These are phyloP conservation scores for Tardiomyces digboiensis DNA, from an alignment of 1,139 yeast species.

Conservation along the genomic window DNA sequence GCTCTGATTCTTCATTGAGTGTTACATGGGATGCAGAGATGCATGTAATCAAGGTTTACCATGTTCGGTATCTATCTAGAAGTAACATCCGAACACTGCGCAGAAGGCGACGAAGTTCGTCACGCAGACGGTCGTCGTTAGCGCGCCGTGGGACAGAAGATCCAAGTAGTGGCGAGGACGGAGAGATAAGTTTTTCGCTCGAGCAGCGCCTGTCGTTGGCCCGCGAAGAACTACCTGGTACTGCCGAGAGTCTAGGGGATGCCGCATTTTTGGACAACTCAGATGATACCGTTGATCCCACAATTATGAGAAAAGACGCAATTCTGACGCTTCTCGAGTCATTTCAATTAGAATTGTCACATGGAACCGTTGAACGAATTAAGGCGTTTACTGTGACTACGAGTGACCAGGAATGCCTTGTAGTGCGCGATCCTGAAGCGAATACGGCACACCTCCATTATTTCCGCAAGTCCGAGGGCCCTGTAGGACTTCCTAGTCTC, in stretches of 20 bases:
- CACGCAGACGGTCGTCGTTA: constrained; percentile 12
- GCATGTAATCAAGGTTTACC: constrained; percentile 15
- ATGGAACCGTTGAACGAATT: not conserved
- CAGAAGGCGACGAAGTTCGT: constrained; percentile 10
- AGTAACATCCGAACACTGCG: constrained; percentile 1
- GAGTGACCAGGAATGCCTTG: not conserved
- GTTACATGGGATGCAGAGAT: constrained; percentile 16
- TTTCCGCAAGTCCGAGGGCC: not conserved
- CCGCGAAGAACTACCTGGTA: constrained; percentile 10
- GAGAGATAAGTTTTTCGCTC: constrained; percentile 10
- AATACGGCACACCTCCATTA: not conserved
- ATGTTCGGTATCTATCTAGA: constrained; percentile 12
- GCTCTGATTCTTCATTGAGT: constrained; percentile 14
- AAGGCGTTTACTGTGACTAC: not conserved
- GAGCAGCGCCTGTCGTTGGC: constrained; percentile 15
- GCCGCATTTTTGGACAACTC: constrained; percentile 7
- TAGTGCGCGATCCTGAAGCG: not conserved
- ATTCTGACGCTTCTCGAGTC: constrained; percentile 54
- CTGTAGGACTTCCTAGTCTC: not conserved
- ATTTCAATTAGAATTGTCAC: constrained; percentile 15
- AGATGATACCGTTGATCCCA: constrained; percentile 12
- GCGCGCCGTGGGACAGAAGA: constrained; percentile 4
- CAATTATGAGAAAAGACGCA: constrained; percentile 48
- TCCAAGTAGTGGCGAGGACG: constrained; percentile 9
- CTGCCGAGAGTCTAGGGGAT: constrained; percentile 11